phyloP scores from a whole-genome alignment of 2,329 filamentous ascomycete genomes.

The Proliferodiscus dingleyae region DNA sequence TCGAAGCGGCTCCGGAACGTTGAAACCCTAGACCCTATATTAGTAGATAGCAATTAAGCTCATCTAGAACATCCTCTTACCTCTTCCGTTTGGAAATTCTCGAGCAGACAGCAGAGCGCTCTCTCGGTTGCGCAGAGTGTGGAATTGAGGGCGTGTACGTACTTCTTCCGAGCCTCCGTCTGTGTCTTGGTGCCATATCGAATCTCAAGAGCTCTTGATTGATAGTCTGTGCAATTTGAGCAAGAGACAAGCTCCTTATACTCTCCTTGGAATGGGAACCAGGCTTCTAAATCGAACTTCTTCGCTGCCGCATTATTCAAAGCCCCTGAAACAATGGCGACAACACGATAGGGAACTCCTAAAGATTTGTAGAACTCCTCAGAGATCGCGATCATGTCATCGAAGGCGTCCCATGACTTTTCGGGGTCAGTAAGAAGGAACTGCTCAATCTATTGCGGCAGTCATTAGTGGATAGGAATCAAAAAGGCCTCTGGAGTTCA shows the following conservation, averaged over 20 bases:
- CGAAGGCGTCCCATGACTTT: slow-evolving; percentile 88
- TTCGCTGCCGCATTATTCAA: slow-evolving; percentile 85
- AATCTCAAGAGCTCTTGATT: slow-evolving; percentile 89
- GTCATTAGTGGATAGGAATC: slow-evolving; percentile 20
- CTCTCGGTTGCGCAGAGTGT: slow-evolving; percentile 88
- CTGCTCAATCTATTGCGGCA: slow-evolving; percentile 60
- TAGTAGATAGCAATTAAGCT: not conserved
- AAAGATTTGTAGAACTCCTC: slow-evolving; percentile 95
- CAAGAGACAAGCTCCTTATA: slow-evolving; percentile 98
- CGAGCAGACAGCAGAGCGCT: slow-evolving; percentile 87
- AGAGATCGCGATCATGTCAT: slow-evolving; percentile 84
- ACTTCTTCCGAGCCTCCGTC: slow-evolving; percentile 82
- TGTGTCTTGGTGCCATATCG: slow-evolving; percentile 83
- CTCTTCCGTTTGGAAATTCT: slow-evolving; percentile 93
- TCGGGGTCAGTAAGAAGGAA: slow-evolving; percentile 80
- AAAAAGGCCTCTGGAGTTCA: not conserved
- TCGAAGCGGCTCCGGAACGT: slow-evolving; percentile 75
- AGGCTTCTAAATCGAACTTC: slow-evolving; percentile 94
- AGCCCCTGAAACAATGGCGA: slow-evolving; percentile 93
- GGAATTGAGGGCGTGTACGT: slow-evolving; percentile 88
- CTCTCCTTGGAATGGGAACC: slow-evolving; percentile 93
- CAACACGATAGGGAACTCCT: slow-evolving; percentile 82
- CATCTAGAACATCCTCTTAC: slow-evolving; percentile 40
- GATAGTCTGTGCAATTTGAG: slow-evolving; percentile 98
- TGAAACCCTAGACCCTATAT: slow-evolving; percentile 54